Conservation (phyloP, 805 yeast species). For the Kuraishia ogatae region DNA sequence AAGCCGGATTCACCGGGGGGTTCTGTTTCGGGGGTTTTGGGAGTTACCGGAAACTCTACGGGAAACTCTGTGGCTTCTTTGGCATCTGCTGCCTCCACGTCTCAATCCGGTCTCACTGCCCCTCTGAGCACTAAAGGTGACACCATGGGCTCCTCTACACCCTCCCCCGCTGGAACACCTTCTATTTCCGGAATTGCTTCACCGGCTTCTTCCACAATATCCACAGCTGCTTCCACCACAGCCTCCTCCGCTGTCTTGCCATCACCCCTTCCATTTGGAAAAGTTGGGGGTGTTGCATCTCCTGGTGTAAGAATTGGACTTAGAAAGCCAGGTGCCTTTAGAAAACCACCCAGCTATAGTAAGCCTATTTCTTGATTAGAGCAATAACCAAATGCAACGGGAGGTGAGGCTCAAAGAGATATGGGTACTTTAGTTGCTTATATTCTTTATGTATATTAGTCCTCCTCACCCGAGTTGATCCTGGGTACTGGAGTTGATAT, state of each 20-base stretch:
- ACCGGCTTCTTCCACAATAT: background rate
- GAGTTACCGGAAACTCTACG: background rate
- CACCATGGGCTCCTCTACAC: background rate
- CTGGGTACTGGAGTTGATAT: background rate
- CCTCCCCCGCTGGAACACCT: background rate
- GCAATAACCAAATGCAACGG: no score
- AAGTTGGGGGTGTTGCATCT: background rate
- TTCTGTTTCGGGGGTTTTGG: background rate
- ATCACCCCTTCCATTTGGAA: background rate
- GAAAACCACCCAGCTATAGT: constrained; percentile 18
- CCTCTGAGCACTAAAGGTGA: background rate
- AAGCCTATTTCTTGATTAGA: background rate
- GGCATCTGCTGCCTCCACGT: no score
- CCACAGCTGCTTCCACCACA: background rate
- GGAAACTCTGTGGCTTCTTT: no score
- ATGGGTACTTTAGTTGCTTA: no score
- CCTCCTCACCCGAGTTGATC: background rate
- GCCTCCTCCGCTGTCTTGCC: background rate
- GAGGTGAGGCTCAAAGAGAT: no score
- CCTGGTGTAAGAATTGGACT: constrained; percentile 10
- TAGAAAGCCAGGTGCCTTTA: constrained; percentile 24
- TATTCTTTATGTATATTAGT: background rate
- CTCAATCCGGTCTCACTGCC: no score
- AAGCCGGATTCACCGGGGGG: constrained; percentile 12
- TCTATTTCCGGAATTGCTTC: background rate